Conservation (phyloP, 225 moss, liverwort and hornwort species). For the Rhytidiadelphus loreus region DNA sequence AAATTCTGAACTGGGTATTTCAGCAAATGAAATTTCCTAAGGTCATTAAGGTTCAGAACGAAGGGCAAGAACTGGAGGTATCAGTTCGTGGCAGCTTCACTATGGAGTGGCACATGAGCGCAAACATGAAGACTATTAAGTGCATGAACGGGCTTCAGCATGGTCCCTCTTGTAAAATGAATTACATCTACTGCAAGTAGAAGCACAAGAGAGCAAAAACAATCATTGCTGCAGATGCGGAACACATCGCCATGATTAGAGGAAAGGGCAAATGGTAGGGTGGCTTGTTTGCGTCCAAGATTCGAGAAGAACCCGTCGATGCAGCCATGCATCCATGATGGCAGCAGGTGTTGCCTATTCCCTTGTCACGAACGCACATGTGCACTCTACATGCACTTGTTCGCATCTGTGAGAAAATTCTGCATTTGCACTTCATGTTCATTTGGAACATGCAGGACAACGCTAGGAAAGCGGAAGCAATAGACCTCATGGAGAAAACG, state of each 20-base stretch:
- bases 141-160: neutral
- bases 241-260: neutral
- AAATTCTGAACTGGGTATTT: neutral
- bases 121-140: neutral
- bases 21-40: neutral
- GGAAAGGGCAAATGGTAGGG: neutral
- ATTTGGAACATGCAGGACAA: neutral
- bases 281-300: neutral
- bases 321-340: neutral
- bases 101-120: neutral
- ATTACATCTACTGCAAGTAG: neutral
- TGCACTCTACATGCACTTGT: neutral
- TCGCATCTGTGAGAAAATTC: neutral
- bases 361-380: neutral
- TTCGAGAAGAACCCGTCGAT: neutral
- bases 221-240: fast-evolving
- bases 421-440: neutral
- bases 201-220: neutral
- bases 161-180: neutral
- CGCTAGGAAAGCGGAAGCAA: neutral
- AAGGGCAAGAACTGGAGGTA: neutral
- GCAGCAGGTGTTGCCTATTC: neutral
- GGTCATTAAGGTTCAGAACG: neutral
- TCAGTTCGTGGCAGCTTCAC: neutral
- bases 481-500: neutral